A percentile compares a stretch with the other conserved stretches of the same genome.
phyloP scores from a whole-genome alignment of 1,284 basidiomycete genomes.

The Leucoagaricus sp. region DNA sequence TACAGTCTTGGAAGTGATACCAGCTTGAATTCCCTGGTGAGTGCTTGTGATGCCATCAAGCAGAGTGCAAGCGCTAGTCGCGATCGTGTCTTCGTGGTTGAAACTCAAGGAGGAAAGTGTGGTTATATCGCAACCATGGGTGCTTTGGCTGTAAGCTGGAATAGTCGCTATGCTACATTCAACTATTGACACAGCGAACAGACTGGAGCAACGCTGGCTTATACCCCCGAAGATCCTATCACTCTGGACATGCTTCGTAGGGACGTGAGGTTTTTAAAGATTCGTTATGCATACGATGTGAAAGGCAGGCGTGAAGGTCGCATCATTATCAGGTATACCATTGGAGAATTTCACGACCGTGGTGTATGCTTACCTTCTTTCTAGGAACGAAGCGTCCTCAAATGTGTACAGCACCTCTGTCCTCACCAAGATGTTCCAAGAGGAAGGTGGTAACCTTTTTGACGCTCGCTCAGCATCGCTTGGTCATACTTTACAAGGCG shows the following conservation, averaged over 20 bases:
- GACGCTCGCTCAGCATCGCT: constrained; percentile 93
- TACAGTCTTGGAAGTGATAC: constrained; percentile 96
- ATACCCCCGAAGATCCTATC: constrained; percentile 93
- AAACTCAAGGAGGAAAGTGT: constrained; percentile 96
- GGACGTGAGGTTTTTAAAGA: constrained; percentile 91
- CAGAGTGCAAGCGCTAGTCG: constrained; percentile 95
- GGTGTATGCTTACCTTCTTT: constrained; percentile 1
- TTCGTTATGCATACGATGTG: constrained; percentile 83
- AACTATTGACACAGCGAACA: constrained; percentile 29
- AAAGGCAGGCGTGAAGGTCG: constrained; percentile 93
- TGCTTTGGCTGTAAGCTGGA: constrained; percentile 79
- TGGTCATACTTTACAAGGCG: constrained; percentile 96
- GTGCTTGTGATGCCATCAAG: constrained; percentile 97
- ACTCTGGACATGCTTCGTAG: constrained; percentile 77
- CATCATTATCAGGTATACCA: constrained; percentile 77
- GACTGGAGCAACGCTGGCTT: constrained; percentile 91
- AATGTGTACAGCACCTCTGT: constrained; percentile 90
- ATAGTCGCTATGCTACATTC: neutral
- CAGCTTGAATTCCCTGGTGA: constrained; percentile 94
- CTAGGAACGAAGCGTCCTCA: constrained; percentile 86
- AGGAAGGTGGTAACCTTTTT: constrained; percentile 91
- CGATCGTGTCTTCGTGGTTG: constrained; percentile 96
- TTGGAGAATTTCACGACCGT: neutral
- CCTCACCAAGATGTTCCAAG: constrained; percentile 92
- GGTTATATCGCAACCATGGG: constrained; percentile 97